A percentile compares a stretch with the other conserved stretches of the same genome.
phyloP scores from a whole-genome alignment of 805 yeast genomes.

The Suhomyces tanzawaensis region DNA sequence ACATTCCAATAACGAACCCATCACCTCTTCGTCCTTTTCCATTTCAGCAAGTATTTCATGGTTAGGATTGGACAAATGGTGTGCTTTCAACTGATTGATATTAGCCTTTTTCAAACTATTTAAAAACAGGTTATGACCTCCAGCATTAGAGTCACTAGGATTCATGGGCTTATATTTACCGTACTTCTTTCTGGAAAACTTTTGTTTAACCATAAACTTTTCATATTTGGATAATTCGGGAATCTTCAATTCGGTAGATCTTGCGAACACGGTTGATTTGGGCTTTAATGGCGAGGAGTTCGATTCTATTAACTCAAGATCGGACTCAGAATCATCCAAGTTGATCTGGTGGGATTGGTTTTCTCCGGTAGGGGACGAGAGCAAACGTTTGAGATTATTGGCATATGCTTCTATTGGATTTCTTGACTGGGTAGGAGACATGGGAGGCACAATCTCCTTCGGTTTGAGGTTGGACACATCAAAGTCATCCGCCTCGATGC shows the following conservation, averaged over 20 bases:
- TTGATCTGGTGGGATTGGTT: slow-evolving; percentile 12
- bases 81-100: slow-evolving; percentile 39
- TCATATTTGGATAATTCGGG: slow-evolving; percentile 35
- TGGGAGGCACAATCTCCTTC: neutral
- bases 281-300: slow-evolving; percentile 12
- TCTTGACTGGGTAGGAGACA: slow-evolving; percentile 11
- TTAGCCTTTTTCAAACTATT: slow-evolving; percentile 41
- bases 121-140: slow-evolving; percentile 27
- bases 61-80: slow-evolving; percentile 22
- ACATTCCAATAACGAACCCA: slow-evolving; percentile 46
- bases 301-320: slow-evolving; percentile 11
- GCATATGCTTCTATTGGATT: slow-evolving; percentile 39
- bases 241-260: slow-evolving; percentile 8
- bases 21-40: slow-evolving; percentile 42
- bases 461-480: slow-evolving; percentile 7
- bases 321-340: slow-evolving; percentile 32
- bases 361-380: slow-evolving; percentile 24
- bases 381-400: slow-evolving; percentile 25
- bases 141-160: slow-evolving; percentile 6
- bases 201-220: slow-evolving; percentile 30
- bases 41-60: slow-evolving; percentile 33
- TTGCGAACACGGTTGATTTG: neutral
- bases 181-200: slow-evolving; percentile 25
- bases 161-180: slow-evolving; percentile 8
- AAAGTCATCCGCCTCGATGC: slow-evolving; percentile 11